Percentiles rank a stretch among this genome's conserved stretches.
phyloP scores from a whole-genome alignment of 345 rosid genomes.

The Schrenkiella parvula region DNA sequence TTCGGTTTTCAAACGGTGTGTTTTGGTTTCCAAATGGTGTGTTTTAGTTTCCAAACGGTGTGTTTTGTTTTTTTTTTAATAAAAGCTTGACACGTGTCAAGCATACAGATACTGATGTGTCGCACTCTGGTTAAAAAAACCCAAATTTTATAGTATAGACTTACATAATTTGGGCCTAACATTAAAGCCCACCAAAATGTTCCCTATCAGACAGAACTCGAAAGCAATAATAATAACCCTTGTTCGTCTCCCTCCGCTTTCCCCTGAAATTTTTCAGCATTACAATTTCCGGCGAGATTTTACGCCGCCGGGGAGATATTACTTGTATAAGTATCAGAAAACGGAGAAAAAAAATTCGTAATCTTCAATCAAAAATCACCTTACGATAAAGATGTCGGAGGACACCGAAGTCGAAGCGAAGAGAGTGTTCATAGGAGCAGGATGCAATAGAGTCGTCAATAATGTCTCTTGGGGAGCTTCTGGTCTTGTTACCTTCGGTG shows the following conservation, averaged over 20 bases:
- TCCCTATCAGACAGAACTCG: background rate
- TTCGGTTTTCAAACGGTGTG: too few species aligned
- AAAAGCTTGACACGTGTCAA: too few species aligned
- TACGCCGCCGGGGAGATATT: background rate
- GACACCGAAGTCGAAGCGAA: slow-evolving; percentile 40
- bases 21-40: too few species aligned
- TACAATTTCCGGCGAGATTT: background rate
- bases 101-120: too few species aligned
- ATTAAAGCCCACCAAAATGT: background rate
- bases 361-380: background rate
- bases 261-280: background rate
- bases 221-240: background rate
- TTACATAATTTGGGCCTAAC: background rate
- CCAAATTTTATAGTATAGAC: too few species aligned
- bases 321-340: background rate
- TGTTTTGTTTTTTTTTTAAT: too few species aligned
- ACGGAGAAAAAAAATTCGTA: background rate
- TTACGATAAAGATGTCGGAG: slow-evolving; percentile 4
- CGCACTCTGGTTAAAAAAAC: too few species aligned
- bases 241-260: background rate
- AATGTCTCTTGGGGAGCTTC: slow-evolving; percentile 93
- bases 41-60: too few species aligned
- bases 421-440: slow-evolving; percentile 79
- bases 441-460: slow-evolving; percentile 85
- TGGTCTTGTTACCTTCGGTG: slow-evolving; percentile 73